A percentile compares a stretch with the other conserved stretches of the same genome.
Conservation (phyloP, 2,329 filamentous ascomycete species). For the Ceratocystis variospora region DNA sequence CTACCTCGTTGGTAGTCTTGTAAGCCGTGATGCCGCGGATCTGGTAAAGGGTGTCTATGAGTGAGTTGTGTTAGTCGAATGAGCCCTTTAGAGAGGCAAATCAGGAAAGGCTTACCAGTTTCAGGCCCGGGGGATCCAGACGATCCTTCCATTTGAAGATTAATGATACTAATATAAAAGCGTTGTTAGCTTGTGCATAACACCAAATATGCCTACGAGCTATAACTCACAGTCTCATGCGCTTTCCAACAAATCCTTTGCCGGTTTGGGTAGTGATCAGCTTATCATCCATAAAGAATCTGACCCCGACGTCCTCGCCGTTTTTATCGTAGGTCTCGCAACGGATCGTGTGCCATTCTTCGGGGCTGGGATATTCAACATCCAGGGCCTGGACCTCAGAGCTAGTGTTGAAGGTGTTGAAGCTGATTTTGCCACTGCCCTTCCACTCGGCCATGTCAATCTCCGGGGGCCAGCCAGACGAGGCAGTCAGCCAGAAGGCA, state of each 20-base stretch:
- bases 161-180: conserved; percentile 28
- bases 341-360: conserved; percentile 36
- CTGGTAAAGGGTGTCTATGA: conserved; percentile 11
- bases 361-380: conserved; percentile 34
- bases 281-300: conserved; percentile 40
- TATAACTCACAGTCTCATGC: conserved; percentile 31
- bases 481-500: conserved; percentile 44
- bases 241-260: conserved; percentile 34
- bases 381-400: conserved; percentile 34
- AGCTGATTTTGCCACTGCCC: conserved; percentile 40
- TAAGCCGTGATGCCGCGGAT: conserved; percentile 8
- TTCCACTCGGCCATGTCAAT: conserved; percentile 50
- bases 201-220: background rate
- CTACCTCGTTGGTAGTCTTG: background rate
- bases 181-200: background rate
- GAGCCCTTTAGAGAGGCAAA: background rate
- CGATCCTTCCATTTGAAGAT: conserved; percentile 35
- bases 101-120: conserved; percentile 13
- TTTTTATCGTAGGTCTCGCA: conserved; percentile 39
- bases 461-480: conserved; percentile 43
- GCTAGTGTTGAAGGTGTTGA: conserved; percentile 42
- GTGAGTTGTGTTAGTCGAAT: background rate
- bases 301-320: conserved; percentile 37
- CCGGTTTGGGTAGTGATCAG: conserved; percentile 38
- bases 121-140: conserved; percentile 31